These are phyloP conservation scores for Sporothrix schenckii DNA, from an alignment of 2,329 filamentous ascomycete species.

Conservation along the genomic window DNA sequence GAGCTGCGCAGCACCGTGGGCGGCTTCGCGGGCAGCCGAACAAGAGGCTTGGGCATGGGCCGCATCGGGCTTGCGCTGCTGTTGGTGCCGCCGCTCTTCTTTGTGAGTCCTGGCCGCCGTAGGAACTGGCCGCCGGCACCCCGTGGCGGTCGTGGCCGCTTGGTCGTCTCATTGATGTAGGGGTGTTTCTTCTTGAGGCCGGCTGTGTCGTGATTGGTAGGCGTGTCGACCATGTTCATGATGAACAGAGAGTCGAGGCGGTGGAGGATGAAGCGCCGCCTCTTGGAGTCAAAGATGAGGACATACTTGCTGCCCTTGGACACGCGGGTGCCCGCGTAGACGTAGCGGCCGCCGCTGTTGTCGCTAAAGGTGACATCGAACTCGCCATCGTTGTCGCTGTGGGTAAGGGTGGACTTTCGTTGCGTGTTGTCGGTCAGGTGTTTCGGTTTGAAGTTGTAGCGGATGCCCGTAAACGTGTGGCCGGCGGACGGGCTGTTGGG, in stretches of 20 bases:
- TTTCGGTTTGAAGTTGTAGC: conserved; percentile 65
- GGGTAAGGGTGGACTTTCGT: conserved; percentile 43
- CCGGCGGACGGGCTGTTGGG: conserved; percentile 48
- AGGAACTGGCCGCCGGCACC: neutral
- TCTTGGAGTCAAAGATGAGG: conserved; percentile 74
- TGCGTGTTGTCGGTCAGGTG: conserved; percentile 54
- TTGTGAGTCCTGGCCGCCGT: conserved; percentile 25
- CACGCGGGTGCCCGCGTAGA: conserved; percentile 62
- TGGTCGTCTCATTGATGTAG: conserved; percentile 56
- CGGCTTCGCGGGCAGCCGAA: conserved; percentile 29
- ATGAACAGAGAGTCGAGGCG: conserved; percentile 78
- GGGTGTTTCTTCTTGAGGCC: conserved; percentile 68
- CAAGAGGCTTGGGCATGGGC: conserved; percentile 33
- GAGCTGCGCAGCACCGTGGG: conserved; percentile 32
- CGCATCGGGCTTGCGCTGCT: conserved; percentile 29
- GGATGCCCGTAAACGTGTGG: conserved; percentile 62
- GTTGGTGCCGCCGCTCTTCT: conserved; percentile 32
- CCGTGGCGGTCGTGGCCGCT: conserved; percentile 31
- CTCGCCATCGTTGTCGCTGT: conserved; percentile 58
- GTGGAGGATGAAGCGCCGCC: conserved; percentile 79
- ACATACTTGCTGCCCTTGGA: conserved; percentile 62
- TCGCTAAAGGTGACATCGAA: conserved; percentile 61
- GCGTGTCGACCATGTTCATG: conserved; percentile 78
- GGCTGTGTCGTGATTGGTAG: conserved; percentile 64
- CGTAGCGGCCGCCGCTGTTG: conserved; percentile 57